Evolutionary conservation across 495 filamentous ascomycete species (phyloP), one percentile per base, ranked within the genome.

Genomic region (Xylona heveae): DNA sequence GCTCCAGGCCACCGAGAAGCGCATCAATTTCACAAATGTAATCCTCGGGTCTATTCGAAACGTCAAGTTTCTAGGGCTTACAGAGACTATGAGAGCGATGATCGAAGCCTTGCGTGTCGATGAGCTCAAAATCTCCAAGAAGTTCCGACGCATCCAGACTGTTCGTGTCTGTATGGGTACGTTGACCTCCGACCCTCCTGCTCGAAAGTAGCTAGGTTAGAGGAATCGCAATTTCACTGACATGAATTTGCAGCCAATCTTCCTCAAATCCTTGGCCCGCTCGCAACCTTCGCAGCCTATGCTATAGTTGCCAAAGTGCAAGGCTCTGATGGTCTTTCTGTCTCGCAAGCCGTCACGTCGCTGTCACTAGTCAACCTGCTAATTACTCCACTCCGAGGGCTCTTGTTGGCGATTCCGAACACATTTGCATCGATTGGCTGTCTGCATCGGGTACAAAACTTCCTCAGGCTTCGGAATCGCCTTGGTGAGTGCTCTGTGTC

Each of bases 31-130:
- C 18, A 68, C 62, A 5, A 56, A 52, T 4, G 41, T 56, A 0
- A 61, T 68, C 51, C 42, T 76, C 3, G 49, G 59, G 7, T 54
- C 62, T 0, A 66, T 71, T 41, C 73, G 74, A 38, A 60, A 62
- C 14, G 49, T 78, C 24, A 77, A 75, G 38, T 68, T 73, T 61
- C 56, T 68, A 4, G 72, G 69, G 1, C 43, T 75, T 4, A 55
- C 57, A n/a, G 38, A 50, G 0, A 31, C 27, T 2, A 37, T 68
- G 1, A 43, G 45, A 1, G 15, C 42, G 12, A 54, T 48, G 13
- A 48, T 77, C 1, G 55, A 69, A 26, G 39, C 44, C 0, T 44
- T 74, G 19, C 59, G 66, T 6, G 46, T 67, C 9, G 54, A 66
- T 10, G 74, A 79, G 36, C 34, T 77, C 3, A 39, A 53, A 0